These are phyloP conservation scores for Singerocomus inundabilis DNA, from an alignment of 1,284 basidiomycete species.

Conservation along the genomic window DNA sequence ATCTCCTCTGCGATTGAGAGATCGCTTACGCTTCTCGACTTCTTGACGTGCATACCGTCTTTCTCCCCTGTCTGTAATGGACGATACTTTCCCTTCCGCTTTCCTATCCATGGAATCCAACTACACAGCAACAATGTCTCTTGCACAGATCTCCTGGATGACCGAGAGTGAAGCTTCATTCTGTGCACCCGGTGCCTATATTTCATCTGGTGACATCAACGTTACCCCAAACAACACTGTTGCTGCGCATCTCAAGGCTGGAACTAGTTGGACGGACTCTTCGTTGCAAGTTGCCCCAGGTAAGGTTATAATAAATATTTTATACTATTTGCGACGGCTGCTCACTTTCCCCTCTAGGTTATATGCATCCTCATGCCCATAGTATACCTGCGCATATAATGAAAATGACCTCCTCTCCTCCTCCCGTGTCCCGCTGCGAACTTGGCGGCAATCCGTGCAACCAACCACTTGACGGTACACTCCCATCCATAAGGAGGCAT, in stretches of 20 bases:
- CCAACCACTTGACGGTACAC: conserved; percentile 3
- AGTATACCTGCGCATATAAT: not conserved
- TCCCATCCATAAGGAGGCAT: conserved; percentile 8
- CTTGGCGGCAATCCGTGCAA: conserved; percentile 1
- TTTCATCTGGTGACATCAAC: too few species aligned
- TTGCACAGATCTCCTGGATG: not conserved
- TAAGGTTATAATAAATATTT: too few species aligned
- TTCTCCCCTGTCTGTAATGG: too few species aligned
- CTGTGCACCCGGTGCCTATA: too few species aligned
- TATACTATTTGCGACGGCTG: not conserved
- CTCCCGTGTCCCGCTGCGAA: not conserved
- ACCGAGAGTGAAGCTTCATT: too few species aligned
- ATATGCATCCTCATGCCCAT: not conserved
- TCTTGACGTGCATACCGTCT: too few species aligned
- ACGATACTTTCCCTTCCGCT: not conserved
- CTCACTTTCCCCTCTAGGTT: conserved; percentile 4
- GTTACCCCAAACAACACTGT: too few species aligned
- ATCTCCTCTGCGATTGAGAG: not conserved
- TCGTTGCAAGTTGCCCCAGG: too few species aligned
- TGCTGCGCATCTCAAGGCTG: too few species aligned
- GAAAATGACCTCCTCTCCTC: not conserved
- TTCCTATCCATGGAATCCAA: not conserved
- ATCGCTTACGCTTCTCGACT: not conserved
- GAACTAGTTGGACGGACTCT: too few species aligned
- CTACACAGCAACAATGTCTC: not conserved